A percentile compares a stretch with the other conserved stretches of the same genome.
These are phyloP conservation scores for Penicillium coprophilum DNA, from an alignment of 495 filamentous ascomycete genomes.

Conservation along the genomic window DNA sequence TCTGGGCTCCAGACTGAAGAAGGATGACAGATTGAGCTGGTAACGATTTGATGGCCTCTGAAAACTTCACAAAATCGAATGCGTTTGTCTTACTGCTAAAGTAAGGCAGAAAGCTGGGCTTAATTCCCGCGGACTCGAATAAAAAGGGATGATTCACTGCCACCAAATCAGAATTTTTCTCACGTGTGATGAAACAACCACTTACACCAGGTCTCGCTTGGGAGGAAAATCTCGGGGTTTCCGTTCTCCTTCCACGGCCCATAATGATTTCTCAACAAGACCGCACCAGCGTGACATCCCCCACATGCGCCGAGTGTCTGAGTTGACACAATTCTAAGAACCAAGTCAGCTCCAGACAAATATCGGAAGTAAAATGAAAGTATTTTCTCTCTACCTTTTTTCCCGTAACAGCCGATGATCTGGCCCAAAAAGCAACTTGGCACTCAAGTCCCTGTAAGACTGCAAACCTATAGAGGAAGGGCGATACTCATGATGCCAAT, in stretches of 20 bases:
- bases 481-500: constrained; percentile 24
- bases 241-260: constrained; percentile 15
- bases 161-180: neutral
- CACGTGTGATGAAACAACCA: neutral
- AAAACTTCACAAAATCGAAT: constrained; percentile 15
- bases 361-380: too few species aligned
- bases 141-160: constrained; percentile 17
- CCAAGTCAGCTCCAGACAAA: neutral
- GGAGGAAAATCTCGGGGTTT: constrained; percentile 16
- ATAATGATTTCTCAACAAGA: constrained; percentile 15
- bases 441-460: constrained; percentile 15
- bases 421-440: constrained; percentile 15
- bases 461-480: constrained; percentile 11
- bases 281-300: constrained; percentile 18
- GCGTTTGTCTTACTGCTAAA: constrained; percentile 15
- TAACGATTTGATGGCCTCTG: constrained; percentile 5
- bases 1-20: constrained; percentile 19
- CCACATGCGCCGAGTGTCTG: constrained; percentile 21
- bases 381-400: too few species aligned
- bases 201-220: constrained; percentile 18
- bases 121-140: constrained; percentile 16
- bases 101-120: constrained; percentile 15
- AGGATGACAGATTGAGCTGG: constrained; percentile 22
- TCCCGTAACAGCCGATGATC: constrained; percentile 18
- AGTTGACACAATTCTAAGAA: constrained; percentile 9